phyloP scores from a whole-genome alignment of 2,329 filamentous ascomycete genomes.

The Cyanodermella asteris region DNA sequence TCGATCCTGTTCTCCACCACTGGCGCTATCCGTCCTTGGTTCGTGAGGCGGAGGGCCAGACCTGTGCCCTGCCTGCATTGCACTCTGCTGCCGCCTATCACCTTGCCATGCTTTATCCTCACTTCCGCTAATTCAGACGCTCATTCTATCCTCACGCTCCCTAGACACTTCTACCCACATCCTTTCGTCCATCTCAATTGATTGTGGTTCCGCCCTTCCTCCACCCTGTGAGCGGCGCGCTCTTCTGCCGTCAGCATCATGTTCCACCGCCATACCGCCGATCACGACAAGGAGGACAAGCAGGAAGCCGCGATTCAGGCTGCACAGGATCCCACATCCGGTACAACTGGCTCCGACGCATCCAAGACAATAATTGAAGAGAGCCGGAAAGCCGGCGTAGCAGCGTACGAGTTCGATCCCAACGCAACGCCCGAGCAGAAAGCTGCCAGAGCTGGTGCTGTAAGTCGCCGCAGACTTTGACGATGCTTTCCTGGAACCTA shows the following conservation, averaged over 20 bases:
- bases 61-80: no score
- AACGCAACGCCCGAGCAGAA: conserved; percentile 69
- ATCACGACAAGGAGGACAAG: conserved; percentile 45
- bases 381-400: conserved; percentile 54
- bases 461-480: conserved; percentile 24
- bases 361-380: conserved; percentile 55
- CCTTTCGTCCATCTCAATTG: no score
- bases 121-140: no score
- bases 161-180: no score
- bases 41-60: no score
- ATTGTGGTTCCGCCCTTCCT: no score
- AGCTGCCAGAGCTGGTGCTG: conserved; percentile 52
- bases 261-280: conserved; percentile 9
- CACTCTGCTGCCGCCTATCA: no score
- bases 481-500: not conserved
- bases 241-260: conserved; percentile 3
- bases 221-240: no score
- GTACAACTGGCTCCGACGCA: conserved; percentile 46
- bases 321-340: conserved; percentile 46
- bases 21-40: no score
- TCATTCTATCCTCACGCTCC: no score
- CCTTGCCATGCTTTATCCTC: no score
- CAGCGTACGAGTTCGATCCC: conserved; percentile 72
- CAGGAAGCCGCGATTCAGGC: conserved; percentile 60
- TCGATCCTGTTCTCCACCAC: no score